These are phyloP conservation scores for Flaveria bidentis DNA, from an alignment of 129 eudicot species.

Conservation along the genomic window DNA sequence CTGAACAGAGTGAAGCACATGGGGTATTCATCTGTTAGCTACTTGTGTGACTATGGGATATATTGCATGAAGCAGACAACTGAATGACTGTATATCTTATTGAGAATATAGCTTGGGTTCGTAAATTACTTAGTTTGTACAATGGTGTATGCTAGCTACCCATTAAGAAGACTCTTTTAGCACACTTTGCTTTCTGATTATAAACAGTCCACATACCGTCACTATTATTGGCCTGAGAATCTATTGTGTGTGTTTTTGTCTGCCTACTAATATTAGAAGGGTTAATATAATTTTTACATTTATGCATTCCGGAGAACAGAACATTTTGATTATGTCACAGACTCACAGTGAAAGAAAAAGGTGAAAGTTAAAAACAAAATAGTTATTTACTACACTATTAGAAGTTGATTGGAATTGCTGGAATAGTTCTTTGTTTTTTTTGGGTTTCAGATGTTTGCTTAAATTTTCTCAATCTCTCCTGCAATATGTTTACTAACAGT, in stretches of 20 bases:
- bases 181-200: neutral
- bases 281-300: neutral
- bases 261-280: neutral
- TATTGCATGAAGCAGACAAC: neutral
- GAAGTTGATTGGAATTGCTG: neutral
- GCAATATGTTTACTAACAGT: neutral
- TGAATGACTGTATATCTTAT: neutral
- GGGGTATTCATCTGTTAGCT: neutral
- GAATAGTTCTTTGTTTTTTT: neutral
- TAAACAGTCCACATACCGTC: neutral
- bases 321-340: neutral
- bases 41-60: constrained; percentile 7
- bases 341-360: neutral
- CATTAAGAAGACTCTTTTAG: neutral
- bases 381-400: neutral
- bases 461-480: neutral
- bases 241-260: neutral
- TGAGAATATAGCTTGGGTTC: neutral
- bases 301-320: neutral
- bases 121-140: neutral
- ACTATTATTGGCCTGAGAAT: neutral
- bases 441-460: neutral
- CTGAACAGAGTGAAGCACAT: too few relatives aligned
- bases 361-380: neutral
- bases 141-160: neutral